Evolutionary conservation across 305 asterid genomes (phyloP).

Genomic region (Fraxinus floribunda): DNA sequence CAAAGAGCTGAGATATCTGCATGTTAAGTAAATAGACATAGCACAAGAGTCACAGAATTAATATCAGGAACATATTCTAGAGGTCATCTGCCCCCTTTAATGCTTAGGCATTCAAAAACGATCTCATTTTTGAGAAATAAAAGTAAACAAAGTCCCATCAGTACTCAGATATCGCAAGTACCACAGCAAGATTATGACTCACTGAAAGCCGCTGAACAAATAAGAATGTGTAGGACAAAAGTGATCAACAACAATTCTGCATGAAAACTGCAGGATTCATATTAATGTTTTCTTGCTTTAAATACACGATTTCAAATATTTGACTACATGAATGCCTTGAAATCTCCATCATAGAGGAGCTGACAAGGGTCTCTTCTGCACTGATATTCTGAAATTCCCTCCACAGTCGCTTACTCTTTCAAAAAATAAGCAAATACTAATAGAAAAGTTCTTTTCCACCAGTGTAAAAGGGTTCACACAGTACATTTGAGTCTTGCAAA

Average conservation of each 20-base stretch:
- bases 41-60: neutral
- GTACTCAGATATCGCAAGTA: neutral
- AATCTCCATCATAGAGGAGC: neutral
- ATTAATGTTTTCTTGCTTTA: neutral
- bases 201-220: neutral
- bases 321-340: neutral
- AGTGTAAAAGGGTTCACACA: slow-evolving; percentile 22
- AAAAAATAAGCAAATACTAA: neutral
- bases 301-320: neutral
- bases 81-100: neutral
- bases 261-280: neutral
- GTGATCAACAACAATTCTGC: neutral
- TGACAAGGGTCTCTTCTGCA: neutral
- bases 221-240: neutral
- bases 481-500: slow-evolving; percentile 78
- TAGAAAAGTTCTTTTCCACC: neutral
- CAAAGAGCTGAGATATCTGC: slow-evolving; percentile 71
- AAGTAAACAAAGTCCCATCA: neutral
- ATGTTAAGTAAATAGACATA: slow-evolving; percentile 8
- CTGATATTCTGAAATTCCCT: neutral
- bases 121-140: neutral
- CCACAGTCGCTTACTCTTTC: neutral
- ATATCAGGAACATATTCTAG: neutral
- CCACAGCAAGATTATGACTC: neutral
- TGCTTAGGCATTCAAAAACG: neutral